Conservation (phyloP, 148 eudicot genomes). For the Spergularia marina region DNA sequence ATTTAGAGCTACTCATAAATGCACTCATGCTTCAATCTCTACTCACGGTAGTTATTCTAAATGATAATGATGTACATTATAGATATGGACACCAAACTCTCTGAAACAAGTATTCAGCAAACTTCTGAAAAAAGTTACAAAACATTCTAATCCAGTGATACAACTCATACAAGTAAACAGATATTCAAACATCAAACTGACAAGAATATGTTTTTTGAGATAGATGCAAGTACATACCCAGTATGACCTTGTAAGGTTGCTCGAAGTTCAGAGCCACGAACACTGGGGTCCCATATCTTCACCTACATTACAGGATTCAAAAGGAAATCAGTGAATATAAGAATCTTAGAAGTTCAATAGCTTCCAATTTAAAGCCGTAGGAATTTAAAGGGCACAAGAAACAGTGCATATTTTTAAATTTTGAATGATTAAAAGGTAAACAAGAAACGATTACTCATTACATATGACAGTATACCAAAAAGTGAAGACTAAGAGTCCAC, state of each 20-base stretch:
- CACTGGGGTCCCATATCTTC: constrained; percentile 94
- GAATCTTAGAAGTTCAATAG: not conserved
- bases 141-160: no score
- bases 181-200: no score
- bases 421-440: not conserved
- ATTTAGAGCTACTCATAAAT: no score
- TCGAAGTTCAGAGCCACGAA: constrained; percentile 93
- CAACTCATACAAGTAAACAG: no score
- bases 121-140: no score
- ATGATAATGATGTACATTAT: no score
- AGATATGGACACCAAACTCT: no score
- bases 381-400: not conserved
- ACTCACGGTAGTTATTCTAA: no score
- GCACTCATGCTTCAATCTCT: no score
- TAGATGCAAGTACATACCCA: constrained; percentile 46
- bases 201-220: no score
- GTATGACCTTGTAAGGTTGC: constrained; percentile 93
- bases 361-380: not conserved
- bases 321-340: constrained; percentile 4
- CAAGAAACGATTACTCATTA: not conserved
- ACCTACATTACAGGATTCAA: constrained; percentile 46
- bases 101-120: no score
- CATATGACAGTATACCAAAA: not conserved
- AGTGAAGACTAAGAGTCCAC: no score
- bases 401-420: not conserved